Base-by-base conservation (phyloP, 2,329 filamentous ascomycete species). In the Hymenotorrendiella dingleyae region DNA sequence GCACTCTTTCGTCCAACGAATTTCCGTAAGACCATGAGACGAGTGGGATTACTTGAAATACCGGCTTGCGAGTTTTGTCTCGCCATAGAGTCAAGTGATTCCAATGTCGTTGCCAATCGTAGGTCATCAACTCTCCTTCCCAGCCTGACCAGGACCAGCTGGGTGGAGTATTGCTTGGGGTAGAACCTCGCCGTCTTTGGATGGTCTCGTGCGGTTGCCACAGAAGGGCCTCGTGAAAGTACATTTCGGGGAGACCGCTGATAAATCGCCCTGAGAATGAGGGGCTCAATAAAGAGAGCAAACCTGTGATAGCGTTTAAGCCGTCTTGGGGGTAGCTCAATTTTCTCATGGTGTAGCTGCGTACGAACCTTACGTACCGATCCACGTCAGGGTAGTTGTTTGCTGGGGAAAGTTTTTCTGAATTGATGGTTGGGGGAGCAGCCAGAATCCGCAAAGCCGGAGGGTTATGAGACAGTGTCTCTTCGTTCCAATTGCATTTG, bases 131-230 rank as follows among this genome's bases (percentile, higher is more conserved):
- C 19, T 16, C 33, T 12, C 36, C 36, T 28, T 29, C 26, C 36
- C 24, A 38, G n/a, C 36, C 36, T 17, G 24, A 14, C 36, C 24
- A 38, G 4, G 36, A 38, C 36, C 16, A 38, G 7, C 22, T 27
- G 6, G 24, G 24, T 16, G 11, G 11, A 8, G 11, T 20, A 12
- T 28, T 26, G 8, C 9, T 7, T 8, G 5, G 16, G 6, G 6
- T 24, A n/a, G 34, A 12, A 7, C 20, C 19, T 24, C 3, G 22
- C 5, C 36, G 24, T 12, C 14, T 27, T 17, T 38, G 16, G 23
- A 29, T 36, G 7, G 5, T 7, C 4, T 29, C 36, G 6, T 2
- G 10, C 12, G 36, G 24, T 23, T 28, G 24, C 36, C 36, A 38
- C 4, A 38, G 23, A 6, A 38, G 21, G 2, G 23, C 24, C 11